Base-by-base conservation (phyloP, 345 rosid species). In the Gossypium herbaceum region DNA sequence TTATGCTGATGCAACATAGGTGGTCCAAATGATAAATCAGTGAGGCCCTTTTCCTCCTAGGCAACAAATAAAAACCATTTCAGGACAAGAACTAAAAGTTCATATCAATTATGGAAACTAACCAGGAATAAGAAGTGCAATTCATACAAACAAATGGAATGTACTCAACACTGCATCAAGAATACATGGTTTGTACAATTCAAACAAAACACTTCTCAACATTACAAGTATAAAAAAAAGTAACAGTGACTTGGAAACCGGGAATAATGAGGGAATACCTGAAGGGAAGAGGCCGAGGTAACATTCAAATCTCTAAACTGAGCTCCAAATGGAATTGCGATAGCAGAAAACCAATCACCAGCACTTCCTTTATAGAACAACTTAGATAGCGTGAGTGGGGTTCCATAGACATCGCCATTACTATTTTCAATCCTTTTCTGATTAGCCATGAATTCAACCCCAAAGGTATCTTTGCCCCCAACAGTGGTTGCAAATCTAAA, bases 271-370 rank as follows among this genome's bases (percentile, higher is more conserved):
- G 10, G 58, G 22, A 9, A 45, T 84, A 92, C 96, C 97, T 89
- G 85, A 71, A 79, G 80, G 52, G 76, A 85, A 79, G 81, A 78
- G 56, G 77, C 80, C 25, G 73, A 8, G 63, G 76, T 16, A 71
- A 74, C 74, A 75, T 84, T 89, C 55, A 92, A 55, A 77, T 94
- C 95, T 84, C 90, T 85, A 80, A 84, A 90, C 71, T 76, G 94
- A 58, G 97, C 95, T 27, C 98, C 98, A 66, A 91, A 75, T 34
- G 98, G 98, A 62, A 92, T 79, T 4, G 88, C 93, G 73, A 82
- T 78, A 0, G 82, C 87, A 27, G 98, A 90, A 77, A 91, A 83
- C 93, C 98, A 91, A 77, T 91, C 95, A 59, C 73, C 68, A 58
- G 84, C 69, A 77, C 87, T 85, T 47, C 91, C 88, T 75, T 76